Evolutionary conservation across 1,284 basidiomycete genomes (phyloP).

Genomic region (Cryptococcus deneoformans): DNA sequence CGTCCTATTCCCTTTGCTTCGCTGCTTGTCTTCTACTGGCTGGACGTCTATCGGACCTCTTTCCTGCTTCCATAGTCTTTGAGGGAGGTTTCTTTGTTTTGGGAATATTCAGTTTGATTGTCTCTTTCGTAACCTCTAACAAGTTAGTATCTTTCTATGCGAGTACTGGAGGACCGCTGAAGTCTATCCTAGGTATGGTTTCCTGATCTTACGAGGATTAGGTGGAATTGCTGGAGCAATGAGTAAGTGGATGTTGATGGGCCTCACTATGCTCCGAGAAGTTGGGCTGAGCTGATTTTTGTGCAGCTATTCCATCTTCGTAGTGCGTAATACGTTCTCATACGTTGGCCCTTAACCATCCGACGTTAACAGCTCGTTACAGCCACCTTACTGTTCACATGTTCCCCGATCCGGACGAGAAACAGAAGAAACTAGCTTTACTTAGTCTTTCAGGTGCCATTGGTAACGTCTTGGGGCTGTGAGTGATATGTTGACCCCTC

Average conservation of each 20-base stretch:
- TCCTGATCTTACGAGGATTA: slow-evolving; percentile 44
- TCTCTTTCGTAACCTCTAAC: slow-evolving; percentile 39
- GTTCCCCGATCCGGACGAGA: slow-evolving; percentile 36
- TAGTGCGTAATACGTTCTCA: slow-evolving; percentile 15
- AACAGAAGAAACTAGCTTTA: slow-evolving; percentile 34
- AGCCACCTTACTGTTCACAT: slow-evolving; percentile 37
- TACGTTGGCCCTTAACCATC: neutral
- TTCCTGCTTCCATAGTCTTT: slow-evolving; percentile 40
- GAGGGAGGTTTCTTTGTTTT: slow-evolving; percentile 34
- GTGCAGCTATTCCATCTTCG: slow-evolving; percentile 28
- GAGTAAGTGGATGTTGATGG: slow-evolving; percentile 11
- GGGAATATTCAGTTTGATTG: slow-evolving; percentile 36
- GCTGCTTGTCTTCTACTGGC: slow-evolving; percentile 40
- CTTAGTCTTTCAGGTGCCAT: slow-evolving; percentile 31
- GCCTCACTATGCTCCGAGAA: neutral
- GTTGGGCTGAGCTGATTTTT: neutral
- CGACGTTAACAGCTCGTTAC: neutral
- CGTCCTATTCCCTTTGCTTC: slow-evolving; percentile 31
- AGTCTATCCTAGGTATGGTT: slow-evolving; percentile 26
- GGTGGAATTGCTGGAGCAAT: slow-evolving; percentile 39
- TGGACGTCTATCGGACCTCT: slow-evolving; percentile 40
- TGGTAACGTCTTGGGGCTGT: slow-evolving; percentile 37
- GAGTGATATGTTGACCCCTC: slow-evolving; percentile 1
- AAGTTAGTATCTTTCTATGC: slow-evolving; percentile 16
- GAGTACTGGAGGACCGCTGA: no score